Base-by-base conservation (phyloP, 75 land plant species). In the Selaginella tamariscina region DNA sequence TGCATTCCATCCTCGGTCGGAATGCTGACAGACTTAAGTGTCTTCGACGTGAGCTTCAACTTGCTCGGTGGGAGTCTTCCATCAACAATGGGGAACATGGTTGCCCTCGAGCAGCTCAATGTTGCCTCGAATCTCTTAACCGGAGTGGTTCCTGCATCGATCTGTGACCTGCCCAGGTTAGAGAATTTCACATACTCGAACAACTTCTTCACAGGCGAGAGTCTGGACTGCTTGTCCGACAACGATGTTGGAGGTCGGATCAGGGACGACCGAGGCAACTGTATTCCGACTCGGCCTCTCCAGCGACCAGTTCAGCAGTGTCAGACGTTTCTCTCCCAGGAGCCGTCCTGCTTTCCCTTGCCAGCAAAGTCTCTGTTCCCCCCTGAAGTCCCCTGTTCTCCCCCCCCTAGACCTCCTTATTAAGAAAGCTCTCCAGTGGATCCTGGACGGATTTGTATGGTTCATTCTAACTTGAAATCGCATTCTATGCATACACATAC, bases 351-450 rank as follows among this genome's bases (percentile, higher is more conserved):
- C 62, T 59, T 23, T 21, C 62, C 62, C 27, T 76, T 74, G 24
- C 60, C 74, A 33, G 78, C 81, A 29, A 59, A 31, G 2, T 56
- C 82, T 0, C 72, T 76, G 33, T 56, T 57, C 31, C 80, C 85
- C 55, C 79, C 83, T 9, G 79, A 76, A 27, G 72, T 66, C 32
- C 76, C 83, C 1, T 49, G 78, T 1, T 29, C 79, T 30, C 77
- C 85, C 2, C 33, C 82, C 0, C 78, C 70, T 0, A 24, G 33
- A 1, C 68, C 79, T 24, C 62, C 69, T 39, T 15, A 5, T 15
- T 39, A 39, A 5, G 5, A 39, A 15, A 39, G 5, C 49, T 39
- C 49, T 39, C 15, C 15, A 5, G n/a, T n/a, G n/a, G n/a, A n/a
- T n/a, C n/a, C n/a, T n/a, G n/a, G n/a, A n/a, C n/a, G n/a, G n/a